Percentiles rank a stretch among this genome's conserved stretches.
These are phyloP conservation scores for Rhamnella rubrinervis DNA, from an alignment of 331 rosid genomes.

Conservation along the genomic window DNA sequence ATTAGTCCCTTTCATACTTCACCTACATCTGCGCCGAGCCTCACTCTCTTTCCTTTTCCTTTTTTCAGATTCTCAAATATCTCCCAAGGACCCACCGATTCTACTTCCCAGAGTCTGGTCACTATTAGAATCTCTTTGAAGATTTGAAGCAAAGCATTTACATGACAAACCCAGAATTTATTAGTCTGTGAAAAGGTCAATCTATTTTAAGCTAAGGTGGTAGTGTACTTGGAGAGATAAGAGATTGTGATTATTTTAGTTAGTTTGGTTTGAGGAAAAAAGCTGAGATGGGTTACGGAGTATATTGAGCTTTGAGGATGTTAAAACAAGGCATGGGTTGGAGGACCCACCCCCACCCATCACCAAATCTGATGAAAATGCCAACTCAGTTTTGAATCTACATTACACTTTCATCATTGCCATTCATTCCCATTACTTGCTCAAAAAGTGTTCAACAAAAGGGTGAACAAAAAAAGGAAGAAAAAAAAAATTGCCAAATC, in stretches of 20 bases:
- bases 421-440: conserved; percentile 28
- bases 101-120: too few species aligned
- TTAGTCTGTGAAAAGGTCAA: too few species aligned
- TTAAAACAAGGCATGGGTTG: conserved; percentile 3
- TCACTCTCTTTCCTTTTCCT: conserved; percentile 11
- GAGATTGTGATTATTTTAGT: too few species aligned
- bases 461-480: not conserved
- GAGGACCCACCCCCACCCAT: conserved; percentile 10
- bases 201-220: too few species aligned
- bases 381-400: conserved; percentile 14
- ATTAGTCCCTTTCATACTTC: conserved; percentile 9
- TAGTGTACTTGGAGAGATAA: too few species aligned
- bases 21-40: conserved; percentile 34
- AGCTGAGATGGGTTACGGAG: not conserved
- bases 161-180: too few species aligned
- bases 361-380: conserved; percentile 35
- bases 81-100: not conserved
- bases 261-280: too few species aligned
- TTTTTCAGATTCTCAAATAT: conserved; percentile 23
- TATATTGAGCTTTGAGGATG: too few species aligned
- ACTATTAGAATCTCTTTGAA: too few species aligned
- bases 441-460: not conserved
- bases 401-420: conserved; percentile 25
- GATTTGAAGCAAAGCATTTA: too few species aligned
- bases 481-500: not conserved